phyloP scores from a whole-genome alignment of 2,329 filamentous ascomycete species.

The Colletotrichum lini region DNA sequence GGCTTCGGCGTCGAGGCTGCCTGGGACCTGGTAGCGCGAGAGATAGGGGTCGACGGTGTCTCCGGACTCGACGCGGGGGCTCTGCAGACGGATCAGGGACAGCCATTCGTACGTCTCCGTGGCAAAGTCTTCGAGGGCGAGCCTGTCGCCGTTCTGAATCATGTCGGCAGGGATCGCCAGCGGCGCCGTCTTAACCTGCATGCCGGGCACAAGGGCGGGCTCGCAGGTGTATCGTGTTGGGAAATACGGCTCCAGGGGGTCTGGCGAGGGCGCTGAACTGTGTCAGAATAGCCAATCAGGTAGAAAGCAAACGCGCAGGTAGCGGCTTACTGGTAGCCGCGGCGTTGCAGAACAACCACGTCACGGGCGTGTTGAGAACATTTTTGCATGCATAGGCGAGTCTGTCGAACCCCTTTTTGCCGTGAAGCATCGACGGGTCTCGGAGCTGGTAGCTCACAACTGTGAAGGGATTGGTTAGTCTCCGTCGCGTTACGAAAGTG shows the following conservation, averaged over 20 bases:
- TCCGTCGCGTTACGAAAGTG: neutral
- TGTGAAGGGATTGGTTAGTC: conserved; percentile 56
- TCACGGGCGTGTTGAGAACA: conserved; percentile 76
- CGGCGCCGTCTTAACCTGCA: conserved; percentile 50
- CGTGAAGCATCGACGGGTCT: conserved; percentile 81
- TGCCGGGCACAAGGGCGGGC: conserved; percentile 49
- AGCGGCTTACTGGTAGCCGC: conserved; percentile 57
- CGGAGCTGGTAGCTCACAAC: conserved; percentile 85
- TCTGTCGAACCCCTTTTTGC: conserved; percentile 86
- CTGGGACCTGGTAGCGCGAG: conserved; percentile 75
- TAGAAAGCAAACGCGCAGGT: conserved; percentile 2
- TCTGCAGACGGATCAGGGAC: conserved; percentile 75
- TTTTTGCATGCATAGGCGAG: conserved; percentile 84
- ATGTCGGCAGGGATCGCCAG: conserved; percentile 47
- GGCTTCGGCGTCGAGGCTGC: conserved; percentile 29
- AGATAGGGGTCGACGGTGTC: conserved; percentile 79
- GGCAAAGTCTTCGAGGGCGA: conserved; percentile 74
- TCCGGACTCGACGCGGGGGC: conserved; percentile 70
- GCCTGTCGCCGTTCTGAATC: conserved; percentile 55
- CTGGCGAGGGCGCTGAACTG: conserved; percentile 59
- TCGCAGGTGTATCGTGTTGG: conserved; percentile 59
- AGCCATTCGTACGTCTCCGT: conserved; percentile 82
- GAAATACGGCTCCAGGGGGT: conserved; percentile 63
- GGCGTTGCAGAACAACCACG: conserved; percentile 85
- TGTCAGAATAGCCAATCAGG: conserved; percentile 46